A percentile compares a stretch with the other conserved stretches of the same genome.
These are phyloP conservation scores for Fraxinus velutina DNA, from an alignment of 305 asterid genomes.

Conservation along the genomic window DNA sequence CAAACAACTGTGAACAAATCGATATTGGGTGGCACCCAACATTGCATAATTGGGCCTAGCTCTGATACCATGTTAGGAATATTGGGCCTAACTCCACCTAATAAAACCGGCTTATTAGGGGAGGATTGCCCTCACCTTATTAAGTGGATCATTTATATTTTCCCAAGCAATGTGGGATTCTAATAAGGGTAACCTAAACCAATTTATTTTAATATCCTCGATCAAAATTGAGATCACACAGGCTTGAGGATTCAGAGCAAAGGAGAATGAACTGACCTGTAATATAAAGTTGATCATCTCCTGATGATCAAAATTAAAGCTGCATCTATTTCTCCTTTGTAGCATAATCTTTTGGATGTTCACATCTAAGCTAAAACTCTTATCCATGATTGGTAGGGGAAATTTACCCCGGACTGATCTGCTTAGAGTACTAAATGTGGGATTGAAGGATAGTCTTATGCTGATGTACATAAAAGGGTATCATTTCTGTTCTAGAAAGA, in stretches of 20 bases:
- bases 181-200: slow-evolving; percentile 41
- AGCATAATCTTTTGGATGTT: neutral
- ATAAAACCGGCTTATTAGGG: too few relatives aligned
- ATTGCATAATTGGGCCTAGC: too few relatives aligned
- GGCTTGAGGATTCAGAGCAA: slow-evolving; percentile 20
- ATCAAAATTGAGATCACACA: slow-evolving; percentile 48
- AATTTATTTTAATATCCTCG: slow-evolving; percentile 24
- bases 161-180: too few relatives aligned
- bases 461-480: neutral
- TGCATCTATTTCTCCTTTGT: neutral
- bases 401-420: neutral
- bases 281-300: slow-evolving; percentile 36
- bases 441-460: neutral
- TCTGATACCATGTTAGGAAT: too few relatives aligned
- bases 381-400: neutral
- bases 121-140: too few relatives aligned
- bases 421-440: neutral
- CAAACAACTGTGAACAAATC: too few relatives aligned
- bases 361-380: neutral
- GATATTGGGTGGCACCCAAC: too few relatives aligned
- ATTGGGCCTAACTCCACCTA: too few relatives aligned
- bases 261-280: slow-evolving; percentile 24
- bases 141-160: too few relatives aligned
- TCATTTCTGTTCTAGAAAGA: neutral
- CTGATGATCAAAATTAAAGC: slow-evolving; percentile 42